A percentile compares a stretch with the other conserved stretches of the same genome.
These are phyloP conservation scores for Rutstroemia sp. DNA, from an alignment of 2,329 filamentous ascomycete species.

Conservation along the genomic window DNA sequence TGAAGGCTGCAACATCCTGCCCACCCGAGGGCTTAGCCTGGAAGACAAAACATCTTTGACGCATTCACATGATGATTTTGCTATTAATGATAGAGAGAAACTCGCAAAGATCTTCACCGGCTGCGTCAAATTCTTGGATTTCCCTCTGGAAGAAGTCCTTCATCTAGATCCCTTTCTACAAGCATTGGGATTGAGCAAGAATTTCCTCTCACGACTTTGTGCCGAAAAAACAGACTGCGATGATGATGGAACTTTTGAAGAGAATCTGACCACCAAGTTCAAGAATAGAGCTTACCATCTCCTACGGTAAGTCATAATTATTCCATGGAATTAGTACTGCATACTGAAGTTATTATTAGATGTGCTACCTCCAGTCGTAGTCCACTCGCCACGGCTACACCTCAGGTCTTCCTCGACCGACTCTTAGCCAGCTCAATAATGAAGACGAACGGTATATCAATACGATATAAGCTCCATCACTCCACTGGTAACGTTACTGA, in stretches of 20 bases:
- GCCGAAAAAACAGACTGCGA: neutral
- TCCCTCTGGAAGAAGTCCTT: conserved; percentile 11
- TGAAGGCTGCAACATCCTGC: neutral
- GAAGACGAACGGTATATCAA: neutral
- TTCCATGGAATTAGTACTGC: neutral
- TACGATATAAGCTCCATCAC: neutral
- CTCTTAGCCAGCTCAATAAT: neutral
- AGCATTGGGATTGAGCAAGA: conserved; percentile 5
- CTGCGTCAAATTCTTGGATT: conserved; percentile 9
- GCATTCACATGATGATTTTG: conserved; percentile 7
- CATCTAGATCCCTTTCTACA: conserved; percentile 11
- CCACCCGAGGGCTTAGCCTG: neutral
- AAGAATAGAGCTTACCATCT: neutral
- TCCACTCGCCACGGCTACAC: neutral
- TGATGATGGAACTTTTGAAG: neutral
- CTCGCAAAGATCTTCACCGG: conserved; percentile 10
- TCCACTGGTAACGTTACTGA: neutral
- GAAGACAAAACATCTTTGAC: neutral
- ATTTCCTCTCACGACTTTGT: neutral
- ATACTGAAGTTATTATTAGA: neutral
- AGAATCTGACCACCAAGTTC: neutral
- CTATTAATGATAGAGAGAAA: conserved; percentile 10
- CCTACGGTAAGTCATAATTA: neutral
- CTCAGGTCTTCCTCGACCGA: neutral
- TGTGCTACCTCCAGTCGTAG: neutral